Evolutionary conservation across 1,284 basidiomycete genomes (phyloP).

Genomic region (Sanghuangporus sanghuang): DNA sequence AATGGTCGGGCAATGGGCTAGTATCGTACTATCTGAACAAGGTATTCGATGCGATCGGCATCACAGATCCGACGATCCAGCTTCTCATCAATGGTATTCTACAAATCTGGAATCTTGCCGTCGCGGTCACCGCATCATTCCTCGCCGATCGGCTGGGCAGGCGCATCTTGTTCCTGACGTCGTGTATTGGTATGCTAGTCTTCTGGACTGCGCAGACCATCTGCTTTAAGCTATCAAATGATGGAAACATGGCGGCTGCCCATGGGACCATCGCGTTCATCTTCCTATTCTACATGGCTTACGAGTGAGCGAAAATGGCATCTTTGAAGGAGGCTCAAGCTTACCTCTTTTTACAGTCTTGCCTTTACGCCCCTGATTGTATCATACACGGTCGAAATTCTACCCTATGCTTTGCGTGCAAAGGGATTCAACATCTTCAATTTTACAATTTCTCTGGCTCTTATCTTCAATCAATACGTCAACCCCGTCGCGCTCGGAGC

Average conservation of each 20-base stretch:
- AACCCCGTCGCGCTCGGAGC: slow-evolving; percentile 34
- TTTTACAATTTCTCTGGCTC: slow-evolving; percentile 42
- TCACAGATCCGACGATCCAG: slow-evolving; percentile 46
- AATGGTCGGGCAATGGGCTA: slow-evolving; percentile 63
- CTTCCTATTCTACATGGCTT: slow-evolving; percentile 39
- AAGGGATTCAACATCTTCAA: slow-evolving; percentile 59
- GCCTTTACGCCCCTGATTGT: slow-evolving; percentile 55
- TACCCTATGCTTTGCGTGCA: slow-evolving; percentile 52
- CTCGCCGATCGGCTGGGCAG: slow-evolving; percentile 20
- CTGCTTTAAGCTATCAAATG: slow-evolving; percentile 35
- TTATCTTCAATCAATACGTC: slow-evolving; percentile 57
- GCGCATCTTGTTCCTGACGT: slow-evolving; percentile 19
- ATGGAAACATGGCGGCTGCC: slow-evolving; percentile 31
- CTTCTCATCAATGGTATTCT: slow-evolving; percentile 65
- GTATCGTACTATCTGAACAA: slow-evolving; percentile 32
- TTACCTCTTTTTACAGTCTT: slow-evolving; percentile 25
- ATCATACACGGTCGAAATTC: slow-evolving; percentile 52
- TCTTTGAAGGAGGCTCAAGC: background rate
- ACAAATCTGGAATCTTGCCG: slow-evolving; percentile 25
- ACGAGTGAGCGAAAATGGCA: slow-evolving; percentile 29
- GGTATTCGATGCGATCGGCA: slow-evolving; percentile 36
- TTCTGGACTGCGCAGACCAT: slow-evolving; percentile 41
- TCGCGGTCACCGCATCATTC: slow-evolving; percentile 21
- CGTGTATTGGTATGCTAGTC: slow-evolving; percentile 32
- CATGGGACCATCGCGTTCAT: slow-evolving; percentile 47